Base-by-base conservation (phyloP, 2,329 filamentous ascomycete genomes). In the Colletotrichum neosansevieriae region DNA sequence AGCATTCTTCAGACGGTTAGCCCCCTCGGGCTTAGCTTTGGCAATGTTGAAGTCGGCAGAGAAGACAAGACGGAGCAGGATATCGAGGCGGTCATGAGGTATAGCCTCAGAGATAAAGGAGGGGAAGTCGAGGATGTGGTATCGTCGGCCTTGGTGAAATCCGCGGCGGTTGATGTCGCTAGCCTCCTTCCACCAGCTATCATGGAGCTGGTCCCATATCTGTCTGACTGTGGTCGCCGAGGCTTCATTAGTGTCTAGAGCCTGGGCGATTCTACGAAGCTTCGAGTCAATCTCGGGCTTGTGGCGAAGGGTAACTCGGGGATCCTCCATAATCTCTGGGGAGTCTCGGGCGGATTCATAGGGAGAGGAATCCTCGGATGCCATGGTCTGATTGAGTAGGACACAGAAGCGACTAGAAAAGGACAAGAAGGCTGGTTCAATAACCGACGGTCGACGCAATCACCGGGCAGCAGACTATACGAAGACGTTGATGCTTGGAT, bases 121-220 rank as follows among this genome's bases (percentile, higher is more conserved):
- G 34, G 51, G 32, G n/a, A 36, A 54, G 10, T 54, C 51, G 34
- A 54, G 51, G 3, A 54, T 54, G 13, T 54, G 51, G 34, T 54
- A 38, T 13, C 51, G 51, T 19, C 51, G 51, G 51, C 51, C 51
- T 54, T 54, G 51, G 34, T 54, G 51, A n/a, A 36, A 19, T 36
- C 50, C 50, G 3, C 29, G 32, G 0, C 50, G 3, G 50, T 54
- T 36, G 32, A 54, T 54, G 50, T 54, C 32, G 50, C 29, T 38
- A 15, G 50, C 50, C 10, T n/a, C 29, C 6, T 19, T 19, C 50
- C 50, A 54, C 50, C 50, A 54, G 45, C 45, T 49, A 49, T 49
- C 45, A 49, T 49, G 45, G 6, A 49, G 45, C 45, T 49, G 45
- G 45, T 49, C 45, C 45, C 45, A 49, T 0, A 24, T 21, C 45